Evolutionary conservation across 768 basidiomycete genomes (phyloP).

Genomic region (Mycena indigotica): DNA sequence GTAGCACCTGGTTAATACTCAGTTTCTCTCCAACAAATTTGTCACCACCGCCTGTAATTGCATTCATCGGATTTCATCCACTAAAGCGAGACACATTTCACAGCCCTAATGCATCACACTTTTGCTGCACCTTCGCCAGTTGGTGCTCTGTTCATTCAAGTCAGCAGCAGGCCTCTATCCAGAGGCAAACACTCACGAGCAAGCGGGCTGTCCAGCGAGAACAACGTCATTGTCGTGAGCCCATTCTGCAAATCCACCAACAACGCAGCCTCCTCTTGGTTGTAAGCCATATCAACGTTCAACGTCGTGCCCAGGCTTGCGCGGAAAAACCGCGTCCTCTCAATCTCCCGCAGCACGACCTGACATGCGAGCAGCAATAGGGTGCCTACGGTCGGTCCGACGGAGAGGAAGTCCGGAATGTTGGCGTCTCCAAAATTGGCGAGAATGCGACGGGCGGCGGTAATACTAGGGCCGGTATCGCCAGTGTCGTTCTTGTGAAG

Average conservation of each 20-base stretch:
- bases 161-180: background rate
- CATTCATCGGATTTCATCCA: too few species aligned
- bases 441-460: conserved; percentile 21
- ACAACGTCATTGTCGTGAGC: conserved; percentile 20
- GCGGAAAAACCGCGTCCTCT: conserved; percentile 13
- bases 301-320: conserved; percentile 13
- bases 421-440: conserved; percentile 13
- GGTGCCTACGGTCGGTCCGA: conserved; percentile 21
- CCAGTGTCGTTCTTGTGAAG: conserved; percentile 18
- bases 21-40: too few species aligned
- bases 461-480: conserved; percentile 2
- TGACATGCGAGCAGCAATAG: conserved; percentile 22
- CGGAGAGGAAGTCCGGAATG: conserved; percentile 8
- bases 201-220: conserved; percentile 17
- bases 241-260: conserved; percentile 19
- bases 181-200: conserved; percentile 13
- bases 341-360: conserved; percentile 14
- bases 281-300: conserved; percentile 8
- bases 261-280: conserved; percentile 11
- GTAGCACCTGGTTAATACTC: too few species aligned
- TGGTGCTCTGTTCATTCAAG: conserved; percentile 12
- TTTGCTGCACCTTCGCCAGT: conserved; percentile 18
- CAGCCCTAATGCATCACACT: conserved; percentile 14
- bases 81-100: too few species aligned
- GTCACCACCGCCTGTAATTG: too few species aligned